Conservation (phyloP, 495 filamentous ascomycete genomes). For the Hypoxylon crocopeplum region DNA sequence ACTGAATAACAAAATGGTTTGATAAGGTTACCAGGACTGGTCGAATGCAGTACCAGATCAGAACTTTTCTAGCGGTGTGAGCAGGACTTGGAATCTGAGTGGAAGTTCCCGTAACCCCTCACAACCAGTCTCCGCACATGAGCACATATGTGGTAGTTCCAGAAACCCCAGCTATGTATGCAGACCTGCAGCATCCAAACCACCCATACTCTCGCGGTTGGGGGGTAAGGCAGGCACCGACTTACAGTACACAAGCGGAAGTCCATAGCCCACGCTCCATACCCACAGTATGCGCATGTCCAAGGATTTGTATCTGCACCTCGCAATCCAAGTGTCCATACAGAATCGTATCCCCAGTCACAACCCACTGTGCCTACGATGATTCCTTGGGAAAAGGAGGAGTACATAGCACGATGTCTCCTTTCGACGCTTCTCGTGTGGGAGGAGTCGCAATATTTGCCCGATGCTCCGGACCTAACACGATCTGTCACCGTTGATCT, state of each 20-base stretch:
- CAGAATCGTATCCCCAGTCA: conserved; percentile 20
- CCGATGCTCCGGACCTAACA: conserved; percentile 25
- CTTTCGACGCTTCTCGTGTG: conserved; percentile 15
- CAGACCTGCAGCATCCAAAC: conserved; percentile 29
- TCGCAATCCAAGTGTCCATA: conserved; percentile 17
- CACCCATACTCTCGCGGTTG: conserved; percentile 15
- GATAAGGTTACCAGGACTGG: conserved; percentile 19
- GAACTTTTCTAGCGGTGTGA: conserved; percentile 36
- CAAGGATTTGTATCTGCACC: conserved; percentile 22
- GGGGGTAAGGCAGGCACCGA: conserved; percentile 26
- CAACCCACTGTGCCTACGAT: conserved; percentile 18
- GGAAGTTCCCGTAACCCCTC: conserved; percentile 28
- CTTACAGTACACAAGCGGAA: conserved; percentile 13
- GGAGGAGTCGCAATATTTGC: conserved; percentile 23
- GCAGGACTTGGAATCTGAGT: conserved; percentile 23
- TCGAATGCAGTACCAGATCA: conserved; percentile 27
- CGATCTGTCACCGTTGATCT: conserved; percentile 23
- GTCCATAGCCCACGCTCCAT: conserved; percentile 27
- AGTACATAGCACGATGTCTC: conserved; percentile 19
- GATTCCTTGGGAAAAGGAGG: conserved; percentile 15
- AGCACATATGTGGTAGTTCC: conserved; percentile 26
- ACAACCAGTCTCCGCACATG: conserved; percentile 34
- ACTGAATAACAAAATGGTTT: conserved; percentile 16
- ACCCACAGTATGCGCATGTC: too few species aligned
- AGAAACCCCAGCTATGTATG: conserved; percentile 23